Base-by-base conservation (phyloP, 331 rosid species). In the Telfairia occidentalis region DNA sequence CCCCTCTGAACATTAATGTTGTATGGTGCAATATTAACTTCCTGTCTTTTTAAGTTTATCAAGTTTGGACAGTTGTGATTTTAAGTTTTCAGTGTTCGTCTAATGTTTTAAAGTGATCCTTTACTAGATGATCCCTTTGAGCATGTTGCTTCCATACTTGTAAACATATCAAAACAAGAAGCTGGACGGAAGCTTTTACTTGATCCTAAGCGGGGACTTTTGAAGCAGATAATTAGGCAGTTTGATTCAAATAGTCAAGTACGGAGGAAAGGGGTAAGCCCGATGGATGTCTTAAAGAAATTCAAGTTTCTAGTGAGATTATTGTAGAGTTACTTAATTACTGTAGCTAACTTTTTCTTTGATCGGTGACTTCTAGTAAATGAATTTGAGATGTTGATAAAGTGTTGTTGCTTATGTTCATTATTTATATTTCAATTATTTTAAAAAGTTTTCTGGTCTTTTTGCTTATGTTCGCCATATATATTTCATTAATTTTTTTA, bases 191-290 rank as follows among this genome's bases (percentile, higher is more conserved):
- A 88, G 81, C 94, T 93, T 83, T 83, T 93, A 37, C 88, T 93
- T 45, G 97, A 93, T 72, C 91, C 97, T 71, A 91, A 83, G 75
- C 85, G 95, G 49, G 95, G 89, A 77, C 96, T 93, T 80, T 76
- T 93, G 46, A 93, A 87, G 89, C 95, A 88, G 84, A 94, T 94
- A 53, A 82, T 89, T 70, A 85, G 98, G 77, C 97, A 94, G 82
- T 91, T 83, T 43, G 97, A 94, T 80, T 91, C 98, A 30, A 83
- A 69, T 71, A 91, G 92, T 81, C 82, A 72, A 19, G 71, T 94
- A 83, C 85, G 97, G 72, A 91, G 85, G 89, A 94, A 87, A 83
- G 98, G 98, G 92, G 98, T 94, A 89, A 80, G 96, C 78, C 7
- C 43, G 23, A 76, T 57, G 10, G 54, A 58, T 81, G 65, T 28